These are phyloP conservation scores for Arthrobotrys sphaeroides DNA, from an alignment of 2,329 filamentous ascomycete genomes.

Conservation along the genomic window DNA sequence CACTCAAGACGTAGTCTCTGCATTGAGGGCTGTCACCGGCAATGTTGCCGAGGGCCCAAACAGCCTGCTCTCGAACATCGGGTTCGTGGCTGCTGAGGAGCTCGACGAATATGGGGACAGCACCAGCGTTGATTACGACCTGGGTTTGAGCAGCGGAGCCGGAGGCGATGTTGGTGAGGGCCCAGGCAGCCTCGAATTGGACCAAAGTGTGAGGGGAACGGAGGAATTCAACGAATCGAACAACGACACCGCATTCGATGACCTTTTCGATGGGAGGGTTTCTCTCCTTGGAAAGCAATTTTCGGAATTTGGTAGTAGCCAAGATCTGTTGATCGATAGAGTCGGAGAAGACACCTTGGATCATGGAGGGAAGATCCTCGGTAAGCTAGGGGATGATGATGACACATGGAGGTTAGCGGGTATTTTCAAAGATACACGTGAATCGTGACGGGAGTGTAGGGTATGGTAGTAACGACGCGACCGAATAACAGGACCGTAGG, in stretches of 20 bases:
- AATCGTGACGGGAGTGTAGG: background rate
- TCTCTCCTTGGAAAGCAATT: constrained; percentile 96
- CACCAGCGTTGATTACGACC: constrained; percentile 97
- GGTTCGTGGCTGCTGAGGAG: constrained; percentile 94
- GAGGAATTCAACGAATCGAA: constrained; percentile 97
- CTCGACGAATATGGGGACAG: constrained; percentile 98
- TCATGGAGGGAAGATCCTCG: constrained; percentile 98
- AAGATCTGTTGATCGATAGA: constrained; percentile 98
- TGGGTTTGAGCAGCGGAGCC: constrained; percentile 97
- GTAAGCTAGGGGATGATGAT: constrained; percentile 77
- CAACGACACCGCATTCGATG: constrained; percentile 97
- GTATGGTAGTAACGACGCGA: background rate
- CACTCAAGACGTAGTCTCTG: constrained; percentile 93
- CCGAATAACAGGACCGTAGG: constrained; percentile 19
- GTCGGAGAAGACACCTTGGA: constrained; percentile 95
- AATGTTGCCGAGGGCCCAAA: constrained; percentile 98
- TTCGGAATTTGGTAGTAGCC: constrained; percentile 97
- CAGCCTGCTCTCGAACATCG: constrained; percentile 96
- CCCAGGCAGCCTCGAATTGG: constrained; percentile 99
- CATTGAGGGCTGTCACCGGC: constrained; percentile 97
- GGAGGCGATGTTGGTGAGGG: constrained; percentile 97
- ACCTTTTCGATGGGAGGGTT: constrained; percentile 99
- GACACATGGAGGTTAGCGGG: constrained; percentile 42
- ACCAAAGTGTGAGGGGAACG: constrained; percentile 97
- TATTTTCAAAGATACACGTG: constrained; percentile 2